A percentile compares a stretch with the other conserved stretches of the same genome.
These are phyloP conservation scores for Colletotrichum incanum DNA, from an alignment of 2,329 filamentous ascomycete species.

Conservation along the genomic window DNA sequence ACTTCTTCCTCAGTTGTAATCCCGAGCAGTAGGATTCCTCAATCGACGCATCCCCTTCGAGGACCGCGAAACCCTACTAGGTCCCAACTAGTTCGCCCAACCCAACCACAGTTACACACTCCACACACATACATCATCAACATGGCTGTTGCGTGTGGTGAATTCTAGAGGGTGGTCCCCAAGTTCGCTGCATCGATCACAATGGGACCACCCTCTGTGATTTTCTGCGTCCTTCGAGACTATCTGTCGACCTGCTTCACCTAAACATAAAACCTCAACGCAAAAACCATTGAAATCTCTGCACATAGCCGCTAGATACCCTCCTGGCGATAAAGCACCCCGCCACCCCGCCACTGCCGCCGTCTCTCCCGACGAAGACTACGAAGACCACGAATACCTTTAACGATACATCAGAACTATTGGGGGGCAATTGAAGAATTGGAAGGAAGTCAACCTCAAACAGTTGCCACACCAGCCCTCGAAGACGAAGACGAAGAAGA, in stretches of 20 bases:
- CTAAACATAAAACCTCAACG: not conserved
- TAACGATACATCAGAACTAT: no score
- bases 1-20: not conserved
- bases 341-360: constrained; percentile 36
- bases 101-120: constrained; percentile 3
- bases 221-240: constrained; percentile 53
- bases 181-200: constrained; percentile 59
- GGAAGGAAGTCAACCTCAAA: not conserved
- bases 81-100: not conserved
- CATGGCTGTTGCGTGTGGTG: constrained; percentile 57
- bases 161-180: constrained; percentile 70
- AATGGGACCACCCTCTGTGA: constrained; percentile 72
- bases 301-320: constrained; percentile 34
- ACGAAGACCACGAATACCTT: constrained; percentile 1
- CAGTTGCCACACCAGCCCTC: no score
- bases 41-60: not conserved
- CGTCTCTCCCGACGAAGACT: constrained; percentile 11
- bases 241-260: constrained; percentile 27
- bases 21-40: constrained; percentile 16
- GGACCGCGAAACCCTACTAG: not conserved
- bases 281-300: constrained; percentile 32
- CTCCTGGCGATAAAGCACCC: constrained; percentile 22
- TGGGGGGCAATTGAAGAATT: not conserved
- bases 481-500: not conserved
- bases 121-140: constrained; percentile 22